A percentile compares a stretch with the other conserved stretches of the same genome.
Evolutionary conservation across 345 rosid genomes (phyloP).

Genomic region (Populus ilicifolia): DNA sequence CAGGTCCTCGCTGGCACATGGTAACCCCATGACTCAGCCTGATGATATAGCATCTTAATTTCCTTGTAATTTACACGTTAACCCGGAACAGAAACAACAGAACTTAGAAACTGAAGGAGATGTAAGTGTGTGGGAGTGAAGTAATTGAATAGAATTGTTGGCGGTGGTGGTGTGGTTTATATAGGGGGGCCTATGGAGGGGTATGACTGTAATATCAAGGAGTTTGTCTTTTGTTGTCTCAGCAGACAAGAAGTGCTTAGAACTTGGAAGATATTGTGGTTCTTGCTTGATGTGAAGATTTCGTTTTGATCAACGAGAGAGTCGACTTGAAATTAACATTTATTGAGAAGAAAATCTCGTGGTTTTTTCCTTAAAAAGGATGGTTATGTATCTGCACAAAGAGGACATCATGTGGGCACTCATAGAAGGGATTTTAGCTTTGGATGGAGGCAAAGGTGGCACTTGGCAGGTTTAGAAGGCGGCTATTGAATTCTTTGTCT

Average conservation of each 20-base stretch:
- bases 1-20: constrained; percentile 14
- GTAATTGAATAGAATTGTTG: background rate
- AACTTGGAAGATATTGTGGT: too few relatives aligned
- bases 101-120: background rate
- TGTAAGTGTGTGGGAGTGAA: background rate
- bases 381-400: constrained; percentile 24
- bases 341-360: constrained; percentile 2
- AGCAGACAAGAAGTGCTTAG: constrained; percentile 28
- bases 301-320: too few relatives aligned
- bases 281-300: too few relatives aligned
- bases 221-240: constrained; percentile 47
- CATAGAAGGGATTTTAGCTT: background rate
- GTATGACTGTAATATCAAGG: background rate
- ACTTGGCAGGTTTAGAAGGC: constrained; percentile 21
- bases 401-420: constrained; percentile 13
- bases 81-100: background rate
- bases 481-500: constrained; percentile 15
- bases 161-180: background rate
- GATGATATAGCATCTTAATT: background rate
- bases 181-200: constrained; percentile 2
- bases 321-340: too few relatives aligned
- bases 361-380: constrained; percentile 32
- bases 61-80: background rate
- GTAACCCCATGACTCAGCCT: constrained; percentile 18
- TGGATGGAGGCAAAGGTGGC: constrained; percentile 13